Percentiles rank a stretch among this genome's conserved stretches.
These are phyloP conservation scores for Psilocybe subaeruginosa DNA, from an alignment of 768 basidiomycete species.

Conservation along the genomic window DNA sequence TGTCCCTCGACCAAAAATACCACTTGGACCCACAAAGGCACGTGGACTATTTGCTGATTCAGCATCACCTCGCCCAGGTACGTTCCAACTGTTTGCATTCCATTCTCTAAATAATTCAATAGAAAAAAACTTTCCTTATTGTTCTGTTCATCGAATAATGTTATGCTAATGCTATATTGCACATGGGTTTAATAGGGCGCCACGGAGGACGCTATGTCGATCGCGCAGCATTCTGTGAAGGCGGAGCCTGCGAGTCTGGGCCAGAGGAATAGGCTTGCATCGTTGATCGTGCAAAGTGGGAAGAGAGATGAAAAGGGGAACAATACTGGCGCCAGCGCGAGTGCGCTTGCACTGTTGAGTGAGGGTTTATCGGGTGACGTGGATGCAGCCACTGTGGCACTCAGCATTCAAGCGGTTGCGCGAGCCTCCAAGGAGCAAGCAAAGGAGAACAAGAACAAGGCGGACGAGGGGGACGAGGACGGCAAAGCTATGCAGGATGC, in stretches of 20 bases:
- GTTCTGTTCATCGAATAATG: slow-evolving; percentile 3
- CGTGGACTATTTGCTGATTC: slow-evolving; percentile 71
- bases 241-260: slow-evolving; percentile 51
- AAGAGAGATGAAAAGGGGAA: not conserved
- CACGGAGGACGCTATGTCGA: slow-evolving; percentile 46
- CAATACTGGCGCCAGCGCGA: not conserved
- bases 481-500: slow-evolving; percentile 26
- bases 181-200: slow-evolving; percentile 16
- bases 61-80: slow-evolving; percentile 78
- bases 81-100: slow-evolving; percentile 7
- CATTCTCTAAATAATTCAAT: not conserved
- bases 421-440: slow-evolving; percentile 23
- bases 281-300: slow-evolving; percentile 52
- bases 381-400: slow-evolving; percentile 39
- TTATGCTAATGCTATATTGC: not conserved
- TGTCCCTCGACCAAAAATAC: slow-evolving; percentile 67
- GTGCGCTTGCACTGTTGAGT: slow-evolving; percentile 20
- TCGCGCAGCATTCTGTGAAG: slow-evolving; percentile 60
- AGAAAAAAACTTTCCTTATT: not conserved
- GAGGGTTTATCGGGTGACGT: slow-evolving; percentile 28
- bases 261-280: slow-evolving; percentile 56
- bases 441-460: slow-evolving; percentile 16
- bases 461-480: not conserved
- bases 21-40: slow-evolving; percentile 71
- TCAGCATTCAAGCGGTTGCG: slow-evolving; percentile 56